Percentiles rank a stretch among this genome's conserved stretches.
Evolutionary conservation across 2,329 filamentous ascomycete genomes (phyloP).

Genomic region (Malbranchea zuffiana): DNA sequence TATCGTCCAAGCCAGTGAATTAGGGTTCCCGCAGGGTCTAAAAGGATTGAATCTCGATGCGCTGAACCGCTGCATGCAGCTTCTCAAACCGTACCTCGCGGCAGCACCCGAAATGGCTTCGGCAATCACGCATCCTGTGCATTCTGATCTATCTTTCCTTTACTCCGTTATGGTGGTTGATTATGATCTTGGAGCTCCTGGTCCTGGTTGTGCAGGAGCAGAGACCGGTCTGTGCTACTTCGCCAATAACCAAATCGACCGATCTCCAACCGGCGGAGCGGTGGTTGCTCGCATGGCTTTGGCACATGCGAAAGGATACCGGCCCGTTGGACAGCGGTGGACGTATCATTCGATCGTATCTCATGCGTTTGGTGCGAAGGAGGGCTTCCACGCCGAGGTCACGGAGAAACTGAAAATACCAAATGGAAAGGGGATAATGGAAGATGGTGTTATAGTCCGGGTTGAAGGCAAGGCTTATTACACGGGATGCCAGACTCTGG

Average conservation of each 20-base stretch:
- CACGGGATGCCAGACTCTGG: slow-evolving; percentile 22
- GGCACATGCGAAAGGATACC: slow-evolving; percentile 23
- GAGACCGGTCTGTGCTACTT: slow-evolving; percentile 39
- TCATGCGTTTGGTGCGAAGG: slow-evolving; percentile 19
- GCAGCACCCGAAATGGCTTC: slow-evolving; percentile 13
- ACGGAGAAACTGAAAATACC: slow-evolving; percentile 12
- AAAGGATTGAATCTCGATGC: slow-evolving; percentile 21
- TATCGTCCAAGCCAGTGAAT: slow-evolving; percentile 26
- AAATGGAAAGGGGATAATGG: slow-evolving; percentile 1
- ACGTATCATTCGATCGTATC: slow-evolving; percentile 31
- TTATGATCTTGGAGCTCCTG: slow-evolving; percentile 14
- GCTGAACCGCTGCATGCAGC: slow-evolving; percentile 24
- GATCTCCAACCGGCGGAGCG: slow-evolving; percentile 31
- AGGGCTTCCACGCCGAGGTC: slow-evolving; percentile 20
- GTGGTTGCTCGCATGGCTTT: slow-evolving; percentile 30
- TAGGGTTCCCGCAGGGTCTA: slow-evolving; percentile 33
- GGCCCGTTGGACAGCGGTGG: slow-evolving; percentile 19
- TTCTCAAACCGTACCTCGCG: slow-evolving; percentile 25
- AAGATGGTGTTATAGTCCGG: slow-evolving; percentile 18
- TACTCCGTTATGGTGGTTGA: slow-evolving; percentile 36
- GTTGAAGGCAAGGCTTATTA: slow-evolving; percentile 28
- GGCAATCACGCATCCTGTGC: slow-evolving; percentile 24
- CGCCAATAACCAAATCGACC: slow-evolving; percentile 39
- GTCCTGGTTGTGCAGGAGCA: slow-evolving; percentile 17
- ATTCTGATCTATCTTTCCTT: slow-evolving; percentile 27